Conservation (phyloP, 352 stramenopile genomes). For the Pythium insidiosum region DNA sequence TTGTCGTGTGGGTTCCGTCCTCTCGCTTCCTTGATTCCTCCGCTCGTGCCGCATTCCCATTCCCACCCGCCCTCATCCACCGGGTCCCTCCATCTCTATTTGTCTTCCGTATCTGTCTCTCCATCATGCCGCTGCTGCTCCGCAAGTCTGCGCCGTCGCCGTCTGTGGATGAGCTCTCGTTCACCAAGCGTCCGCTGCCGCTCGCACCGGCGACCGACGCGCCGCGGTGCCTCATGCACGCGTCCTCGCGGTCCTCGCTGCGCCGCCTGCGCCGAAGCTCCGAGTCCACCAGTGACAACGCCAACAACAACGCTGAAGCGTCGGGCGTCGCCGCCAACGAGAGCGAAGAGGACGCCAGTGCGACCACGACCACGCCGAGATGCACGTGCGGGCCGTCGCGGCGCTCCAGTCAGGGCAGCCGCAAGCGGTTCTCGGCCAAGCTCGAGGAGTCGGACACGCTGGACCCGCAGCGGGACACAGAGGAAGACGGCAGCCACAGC, state of each 20-base stretch:
- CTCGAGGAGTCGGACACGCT: conserved; percentile 10
- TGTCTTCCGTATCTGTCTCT: neutral
- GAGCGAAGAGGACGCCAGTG: conserved; percentile 4
- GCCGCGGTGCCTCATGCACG: conserved; percentile 9
- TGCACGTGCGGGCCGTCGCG: conserved; percentile 6
- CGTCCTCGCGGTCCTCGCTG: conserved; percentile 2
- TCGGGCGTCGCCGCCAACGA: conserved; percentile 1
- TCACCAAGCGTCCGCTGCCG: conserved; percentile 24
- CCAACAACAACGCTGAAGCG: conserved; percentile 14
- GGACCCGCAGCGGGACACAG: conserved; percentile 15
- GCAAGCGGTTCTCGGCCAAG: conserved; percentile 14
- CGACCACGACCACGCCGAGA: neutral
- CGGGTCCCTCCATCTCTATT: neutral
- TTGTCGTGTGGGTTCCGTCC: no score
- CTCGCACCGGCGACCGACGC: conserved; percentile 8
- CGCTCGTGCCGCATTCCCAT: neutral
- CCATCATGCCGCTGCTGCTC: conserved; percentile 61
- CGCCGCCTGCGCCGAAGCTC: conserved; percentile 12
- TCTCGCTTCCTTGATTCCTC: conserved; percentile 1
- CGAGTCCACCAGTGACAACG: conserved; percentile 11
- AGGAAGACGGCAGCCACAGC: conserved; percentile 25
- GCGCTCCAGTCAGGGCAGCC: conserved; percentile 14
- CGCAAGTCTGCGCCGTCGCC: conserved; percentile 55
- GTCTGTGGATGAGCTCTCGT: conserved; percentile 64
- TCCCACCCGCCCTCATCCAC: conserved; percentile 6